A percentile compares a stretch with the other conserved stretches of the same genome.
Conservation (phyloP, 2,329 filamentous ascomycete genomes). For the Annulohypoxylon truncatum region DNA sequence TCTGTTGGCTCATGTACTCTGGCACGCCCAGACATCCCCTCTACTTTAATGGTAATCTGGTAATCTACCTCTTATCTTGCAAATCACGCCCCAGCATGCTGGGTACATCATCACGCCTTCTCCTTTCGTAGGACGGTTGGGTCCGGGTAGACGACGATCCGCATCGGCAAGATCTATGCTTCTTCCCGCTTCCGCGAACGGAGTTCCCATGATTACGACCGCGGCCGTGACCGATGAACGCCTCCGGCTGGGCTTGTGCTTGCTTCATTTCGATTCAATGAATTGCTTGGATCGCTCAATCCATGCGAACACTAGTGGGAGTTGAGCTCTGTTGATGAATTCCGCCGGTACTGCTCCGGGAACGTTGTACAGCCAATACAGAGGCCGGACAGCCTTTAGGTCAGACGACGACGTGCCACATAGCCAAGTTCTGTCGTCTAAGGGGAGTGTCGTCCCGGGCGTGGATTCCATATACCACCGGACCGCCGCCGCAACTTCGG, state of each 20-base stretch:
- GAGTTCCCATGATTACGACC: conserved; percentile 57
- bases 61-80: too few species aligned
- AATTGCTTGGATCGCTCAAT: conserved; percentile 68
- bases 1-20: too few species aligned
- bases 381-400: conserved; percentile 75
- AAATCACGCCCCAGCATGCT: too few species aligned
- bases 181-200: conserved; percentile 58
- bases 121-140: too few species aligned
- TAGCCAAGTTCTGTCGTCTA: neutral
- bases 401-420: conserved; percentile 54
- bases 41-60: too few species aligned
- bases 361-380: conserved; percentile 72
- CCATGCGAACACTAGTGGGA: conserved; percentile 73
- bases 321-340: conserved; percentile 62
- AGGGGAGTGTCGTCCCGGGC: neutral
- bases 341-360: conserved; percentile 65
- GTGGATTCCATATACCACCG: neutral
- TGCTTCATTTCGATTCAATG: conserved; percentile 49
- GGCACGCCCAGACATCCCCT: too few species aligned
- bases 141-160: too few species aligned
- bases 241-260: conserved; percentile 43
- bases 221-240: conserved; percentile 65
- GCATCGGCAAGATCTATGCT: too few species aligned
- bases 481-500: neutral
- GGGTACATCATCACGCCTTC: conserved; percentile 65